Evolutionary conservation across 805 yeast species (phyloP).

Genomic region (Candida loeiensis): DNA sequence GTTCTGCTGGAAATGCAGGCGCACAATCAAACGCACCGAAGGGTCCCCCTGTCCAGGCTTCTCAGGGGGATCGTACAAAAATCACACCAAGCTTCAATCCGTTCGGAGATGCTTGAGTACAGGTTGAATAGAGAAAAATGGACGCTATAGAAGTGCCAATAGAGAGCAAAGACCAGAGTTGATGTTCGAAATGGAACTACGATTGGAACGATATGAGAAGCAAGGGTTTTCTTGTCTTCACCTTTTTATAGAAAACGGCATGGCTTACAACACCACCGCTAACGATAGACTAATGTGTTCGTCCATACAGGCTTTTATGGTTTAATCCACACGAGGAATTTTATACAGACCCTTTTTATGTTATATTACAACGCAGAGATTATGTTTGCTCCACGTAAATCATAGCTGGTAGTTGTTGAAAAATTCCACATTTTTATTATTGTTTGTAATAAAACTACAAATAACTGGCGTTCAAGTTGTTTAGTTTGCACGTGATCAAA

Average conservation of each 20-base stretch:
- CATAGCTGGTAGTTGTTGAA: neutral
- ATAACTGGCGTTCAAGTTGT: no score
- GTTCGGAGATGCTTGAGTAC: constrained; percentile 17
- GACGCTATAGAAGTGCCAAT: constrained; percentile 4
- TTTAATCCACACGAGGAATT: constrained; percentile 2
- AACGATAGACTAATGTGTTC: constrained; percentile 8
- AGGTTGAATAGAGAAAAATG: constrained; percentile 1
- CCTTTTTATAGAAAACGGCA: constrained; percentile 1
- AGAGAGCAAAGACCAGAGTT: neutral
- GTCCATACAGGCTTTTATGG: constrained; percentile 1
- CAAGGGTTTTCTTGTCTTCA: neutral
- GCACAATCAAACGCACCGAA: neutral
- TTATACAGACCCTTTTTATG: constrained; percentile 7
- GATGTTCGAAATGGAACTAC: neutral
- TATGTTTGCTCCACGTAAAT: no score
- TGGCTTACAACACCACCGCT: constrained; percentile 2
- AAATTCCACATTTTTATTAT: no score
- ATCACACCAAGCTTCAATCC: constrained; percentile 26
- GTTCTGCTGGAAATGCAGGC: constrained; percentile 4
- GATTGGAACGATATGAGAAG: constrained; percentile 1
- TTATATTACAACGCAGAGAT: constrained; percentile 4
- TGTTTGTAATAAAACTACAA: no score
- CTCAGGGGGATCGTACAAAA: constrained; percentile 10
- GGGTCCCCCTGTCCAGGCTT: constrained; percentile 1
- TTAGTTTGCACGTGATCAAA: constrained; percentile 1